Base-by-base conservation (phyloP, 164 flowering plant genomes). In the Stephania japonica region DNA sequence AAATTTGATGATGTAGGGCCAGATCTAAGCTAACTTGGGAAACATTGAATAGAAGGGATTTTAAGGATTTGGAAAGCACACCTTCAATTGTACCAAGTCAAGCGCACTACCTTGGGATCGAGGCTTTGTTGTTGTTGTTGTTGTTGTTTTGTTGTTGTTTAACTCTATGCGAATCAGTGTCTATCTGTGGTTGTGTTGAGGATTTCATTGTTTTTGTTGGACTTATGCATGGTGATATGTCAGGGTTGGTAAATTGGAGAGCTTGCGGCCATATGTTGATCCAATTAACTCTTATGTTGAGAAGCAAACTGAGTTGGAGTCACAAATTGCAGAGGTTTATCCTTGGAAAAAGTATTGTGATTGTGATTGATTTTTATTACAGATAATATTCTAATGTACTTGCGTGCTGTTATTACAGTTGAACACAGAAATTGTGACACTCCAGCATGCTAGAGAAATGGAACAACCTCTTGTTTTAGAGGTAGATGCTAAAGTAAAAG, bases 391-490 rank as follows among this genome's bases (percentile, higher is more conserved):
- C 64, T 59, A 21, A n/a, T 24, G 9, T 59, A 59, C 21, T 59
- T 59, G 21, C 73, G 41, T 19, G 7, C 73, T 18, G 70, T 43
- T 16, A 18, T n/a, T 80, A 82, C 84, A 95, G 99, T 76, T 91
- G 81, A 85, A 86, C 65, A 82, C 74, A 62, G 98, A 89, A 81
- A 86, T 89, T 66, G 76, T 79, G 10, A 79, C 80, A 16, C 77
- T 73, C 64, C 86, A 88, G 72, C 89, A 83, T 70, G 81, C 83
- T 1, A 82, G 86, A 69, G 91, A 90, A 78, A 84, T 74, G 78
- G 97, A 93, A 70, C 78, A 83, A 72, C 97, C 98, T 19, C 76
- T 83, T 74, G 87, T 91, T 80, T 87, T 80, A 78, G 91, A 93
- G 73, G 69, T 86, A 27, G 89, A 88, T 26, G 79, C 86, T 18